These are phyloP conservation scores for Avena insularis DNA, from an alignment of 176 grass and related monocot genomes.

Conservation along the genomic window DNA sequence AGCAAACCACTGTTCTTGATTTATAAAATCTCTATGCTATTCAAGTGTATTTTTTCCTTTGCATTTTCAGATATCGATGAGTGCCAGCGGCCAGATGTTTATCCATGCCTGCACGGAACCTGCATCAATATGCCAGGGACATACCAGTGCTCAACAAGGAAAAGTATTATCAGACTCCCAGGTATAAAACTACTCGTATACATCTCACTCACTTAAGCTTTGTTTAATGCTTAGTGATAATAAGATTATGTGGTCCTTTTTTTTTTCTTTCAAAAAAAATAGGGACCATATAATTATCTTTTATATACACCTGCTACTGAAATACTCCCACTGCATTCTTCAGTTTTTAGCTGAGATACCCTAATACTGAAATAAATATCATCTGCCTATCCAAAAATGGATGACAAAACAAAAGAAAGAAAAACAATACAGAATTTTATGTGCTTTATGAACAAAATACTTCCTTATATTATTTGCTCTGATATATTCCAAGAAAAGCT, in stretches of 20 bases:
- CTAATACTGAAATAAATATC: neutral
- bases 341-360: neutral
- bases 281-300: neutral
- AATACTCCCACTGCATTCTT: neutral
- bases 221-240: too few species aligned
- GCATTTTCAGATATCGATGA: neutral
- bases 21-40: neutral
- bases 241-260: neutral
- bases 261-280: too few species aligned
- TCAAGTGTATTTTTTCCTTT: neutral
- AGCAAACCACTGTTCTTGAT: neutral
- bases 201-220: neutral
- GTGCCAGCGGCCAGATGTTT: slow-evolving; percentile 21
- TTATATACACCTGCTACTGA: neutral
- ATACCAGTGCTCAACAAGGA: slow-evolving; percentile 38
- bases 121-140: slow-evolving; percentile 48
- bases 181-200: neutral
- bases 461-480: neutral
- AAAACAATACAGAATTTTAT: neutral
- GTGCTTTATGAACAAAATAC: neutral
- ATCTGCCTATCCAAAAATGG: neutral
- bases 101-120: slow-evolving; percentile 42
- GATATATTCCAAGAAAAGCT: neutral
- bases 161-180: neutral
- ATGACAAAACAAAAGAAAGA: neutral